Evolutionary conservation across 2,329 filamentous ascomycete genomes (phyloP).

Genomic region (Nothophoma quercina): DNA sequence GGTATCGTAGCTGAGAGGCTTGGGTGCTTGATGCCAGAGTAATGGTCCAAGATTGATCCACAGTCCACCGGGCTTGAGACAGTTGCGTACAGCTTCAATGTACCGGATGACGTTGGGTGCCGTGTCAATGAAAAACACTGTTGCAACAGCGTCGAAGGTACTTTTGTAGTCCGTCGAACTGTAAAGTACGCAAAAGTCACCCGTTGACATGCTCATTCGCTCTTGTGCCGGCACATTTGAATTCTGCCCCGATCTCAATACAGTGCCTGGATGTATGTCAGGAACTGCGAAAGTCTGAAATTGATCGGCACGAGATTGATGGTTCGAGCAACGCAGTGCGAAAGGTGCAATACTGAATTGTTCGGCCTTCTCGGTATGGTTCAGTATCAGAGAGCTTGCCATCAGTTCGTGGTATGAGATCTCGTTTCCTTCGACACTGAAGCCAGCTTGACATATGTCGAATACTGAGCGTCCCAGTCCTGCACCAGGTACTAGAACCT

Average conservation of each 20-base stretch:
- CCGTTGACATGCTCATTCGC: slow-evolving; percentile 89
- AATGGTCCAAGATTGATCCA: slow-evolving; percentile 92
- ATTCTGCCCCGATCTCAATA: slow-evolving; percentile 36
- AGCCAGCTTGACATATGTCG: slow-evolving; percentile 79
- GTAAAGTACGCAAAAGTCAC: slow-evolving; percentile 92
- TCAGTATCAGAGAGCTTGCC: slow-evolving; percentile 78
- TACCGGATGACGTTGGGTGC: slow-evolving; percentile 93
- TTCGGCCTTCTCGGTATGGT: slow-evolving; percentile 66
- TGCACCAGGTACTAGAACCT: slow-evolving; percentile 86
- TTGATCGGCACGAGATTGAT: slow-evolving; percentile 76
- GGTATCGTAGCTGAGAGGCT: slow-evolving; percentile 54
- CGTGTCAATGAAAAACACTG: slow-evolving; percentile 96
- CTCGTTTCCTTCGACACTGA: slow-evolving; percentile 83
- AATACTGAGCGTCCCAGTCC: slow-evolving; percentile 89
- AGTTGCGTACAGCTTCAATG: slow-evolving; percentile 80
- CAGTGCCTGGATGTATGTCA: slow-evolving; percentile 66
- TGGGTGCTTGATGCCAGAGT: slow-evolving; percentile 93
- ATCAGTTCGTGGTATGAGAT: slow-evolving; percentile 98
- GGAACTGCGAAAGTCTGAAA: slow-evolving; percentile 77
- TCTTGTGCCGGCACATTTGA: slow-evolving; percentile 56
- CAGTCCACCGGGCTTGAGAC: slow-evolving; percentile 77
- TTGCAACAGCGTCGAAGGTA: slow-evolving; percentile 81
- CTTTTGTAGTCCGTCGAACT: slow-evolving; percentile 66
- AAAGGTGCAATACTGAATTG: slow-evolving; percentile 84
- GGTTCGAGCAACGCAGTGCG: slow-evolving; percentile 87